A percentile compares a stretch with the other conserved stretches of the same genome.
Evolutionary conservation across 768 basidiomycete genomes (phyloP).

Genomic region (Neoboletus brunneissimus): DNA sequence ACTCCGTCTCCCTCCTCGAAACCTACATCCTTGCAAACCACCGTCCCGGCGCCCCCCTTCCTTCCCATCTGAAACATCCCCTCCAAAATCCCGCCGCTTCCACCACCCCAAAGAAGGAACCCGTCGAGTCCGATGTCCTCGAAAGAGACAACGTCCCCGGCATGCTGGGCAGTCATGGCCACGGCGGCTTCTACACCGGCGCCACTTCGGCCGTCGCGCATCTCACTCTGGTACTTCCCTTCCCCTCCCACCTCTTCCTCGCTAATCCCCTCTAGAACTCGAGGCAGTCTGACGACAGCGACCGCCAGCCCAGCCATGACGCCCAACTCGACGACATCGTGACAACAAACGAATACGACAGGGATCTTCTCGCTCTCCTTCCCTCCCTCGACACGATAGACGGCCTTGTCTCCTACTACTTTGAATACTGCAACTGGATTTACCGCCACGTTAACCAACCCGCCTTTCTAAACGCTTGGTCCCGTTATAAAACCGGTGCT

Average conservation of each 20-base stretch:
- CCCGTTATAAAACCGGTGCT: constrained; percentile 65
- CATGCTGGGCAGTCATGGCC: constrained; percentile 61
- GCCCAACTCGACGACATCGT: constrained; percentile 37
- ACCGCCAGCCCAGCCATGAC: constrained; percentile 54
- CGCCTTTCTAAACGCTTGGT: constrained; percentile 64
- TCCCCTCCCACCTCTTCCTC: constrained; percentile 11
- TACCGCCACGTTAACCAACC: constrained; percentile 72
- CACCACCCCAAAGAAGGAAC: constrained; percentile 52
- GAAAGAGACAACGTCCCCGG: constrained; percentile 55
- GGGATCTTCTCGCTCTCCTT: constrained; percentile 65
- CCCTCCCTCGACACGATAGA: constrained; percentile 70
- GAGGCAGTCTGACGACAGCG: constrained; percentile 51
- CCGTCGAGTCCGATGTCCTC: constrained; percentile 43
- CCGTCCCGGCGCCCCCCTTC: constrained; percentile 17
- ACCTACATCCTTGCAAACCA: constrained; percentile 35
- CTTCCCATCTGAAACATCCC: constrained; percentile 29
- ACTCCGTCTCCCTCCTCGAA: constrained; percentile 40
- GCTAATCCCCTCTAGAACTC: constrained; percentile 35
- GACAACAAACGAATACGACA: constrained; percentile 57
- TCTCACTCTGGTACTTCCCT: constrained; percentile 50
- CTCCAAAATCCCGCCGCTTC: constrained; percentile 25
- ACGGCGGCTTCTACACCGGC: constrained; percentile 75
- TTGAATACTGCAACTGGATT: constrained; percentile 87
- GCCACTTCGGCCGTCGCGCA: constrained; percentile 74
- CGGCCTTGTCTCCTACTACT: constrained; percentile 71